Evolutionary conservation across 495 filamentous ascomycete species (phyloP).

Genomic region (Penicillium bialowiezense): DNA sequence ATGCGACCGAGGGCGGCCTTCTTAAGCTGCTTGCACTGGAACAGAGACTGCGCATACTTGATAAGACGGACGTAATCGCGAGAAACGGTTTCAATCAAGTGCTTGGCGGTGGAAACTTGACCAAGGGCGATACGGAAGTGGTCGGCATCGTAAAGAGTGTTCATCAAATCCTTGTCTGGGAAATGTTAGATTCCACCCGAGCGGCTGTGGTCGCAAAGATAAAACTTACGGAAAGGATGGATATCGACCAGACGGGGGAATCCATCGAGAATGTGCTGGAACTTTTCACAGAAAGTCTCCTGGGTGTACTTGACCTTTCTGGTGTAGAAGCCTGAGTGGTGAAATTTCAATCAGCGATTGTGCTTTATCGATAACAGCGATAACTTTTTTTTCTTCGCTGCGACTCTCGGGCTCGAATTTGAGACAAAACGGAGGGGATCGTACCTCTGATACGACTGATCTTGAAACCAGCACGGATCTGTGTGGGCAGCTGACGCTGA

Average conservation of each 20-base stretch:
- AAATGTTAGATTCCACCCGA: slow-evolving; percentile 20
- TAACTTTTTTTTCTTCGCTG: slow-evolving; percentile 17
- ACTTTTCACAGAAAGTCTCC: slow-evolving; percentile 94
- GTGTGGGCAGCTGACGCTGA: slow-evolving; percentile 90
- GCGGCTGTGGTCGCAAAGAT: slow-evolving; percentile 8
- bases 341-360: slow-evolving; percentile 27
- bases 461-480: slow-evolving; percentile 94
- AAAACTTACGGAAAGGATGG: slow-evolving; percentile 85
- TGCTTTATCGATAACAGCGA: slow-evolving; percentile 26
- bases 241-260: slow-evolving; percentile 94
- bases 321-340: slow-evolving; percentile 80
- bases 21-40: slow-evolving; percentile 94
- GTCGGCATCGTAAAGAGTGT: slow-evolving; percentile 92
- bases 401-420: slow-evolving; percentile 2
- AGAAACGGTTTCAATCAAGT: slow-evolving; percentile 91
- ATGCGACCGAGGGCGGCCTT: slow-evolving; percentile 86
- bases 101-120: slow-evolving; percentile 92
- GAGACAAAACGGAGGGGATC: neutral
- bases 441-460: slow-evolving; percentile 88
- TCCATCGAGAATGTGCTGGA: slow-evolving; percentile 81
- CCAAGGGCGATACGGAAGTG: slow-evolving; percentile 97
- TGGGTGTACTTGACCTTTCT: slow-evolving; percentile 99
- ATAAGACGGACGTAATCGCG: slow-evolving; percentile 91
- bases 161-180: slow-evolving; percentile 73
- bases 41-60: slow-evolving; percentile 94